Conservation (phyloP, 441 rosid genomes). For the Adansonia madagascariensis region DNA sequence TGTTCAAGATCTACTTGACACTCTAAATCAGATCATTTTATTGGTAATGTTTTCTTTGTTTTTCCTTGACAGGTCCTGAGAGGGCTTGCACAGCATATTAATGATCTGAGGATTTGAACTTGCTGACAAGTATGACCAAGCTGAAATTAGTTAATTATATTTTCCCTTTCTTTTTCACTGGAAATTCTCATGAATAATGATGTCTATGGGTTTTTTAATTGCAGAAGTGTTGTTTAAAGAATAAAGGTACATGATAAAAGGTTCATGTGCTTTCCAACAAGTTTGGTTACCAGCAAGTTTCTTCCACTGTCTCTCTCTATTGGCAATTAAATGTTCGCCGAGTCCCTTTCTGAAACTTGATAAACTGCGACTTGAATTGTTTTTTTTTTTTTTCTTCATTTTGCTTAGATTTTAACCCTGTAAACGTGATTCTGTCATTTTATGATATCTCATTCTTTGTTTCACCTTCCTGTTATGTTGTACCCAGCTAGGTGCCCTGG, state of each 20-base stretch:
- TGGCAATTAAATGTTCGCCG: slow-evolving; percentile 3
- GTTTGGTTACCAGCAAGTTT: background rate
- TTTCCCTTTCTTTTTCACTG: background rate
- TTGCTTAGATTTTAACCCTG: background rate
- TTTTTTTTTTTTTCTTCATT: background rate
- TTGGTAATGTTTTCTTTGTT: background rate
- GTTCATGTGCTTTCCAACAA: slow-evolving; percentile 4
- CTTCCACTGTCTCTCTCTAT: background rate
- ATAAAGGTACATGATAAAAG: background rate
- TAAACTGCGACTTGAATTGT: background rate
- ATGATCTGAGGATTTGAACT: slow-evolving; percentile 31
- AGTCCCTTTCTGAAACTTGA: background rate
- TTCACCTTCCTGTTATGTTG: no score
- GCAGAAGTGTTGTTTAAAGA: slow-evolving; percentile 13
- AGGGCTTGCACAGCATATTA: slow-evolving; percentile 40
- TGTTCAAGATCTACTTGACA: background rate
- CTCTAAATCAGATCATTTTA: background rate
- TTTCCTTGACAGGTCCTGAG: slow-evolving; percentile 38
- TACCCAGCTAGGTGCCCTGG: background rate
- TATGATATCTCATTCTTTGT: background rate
- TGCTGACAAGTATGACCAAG: slow-evolving; percentile 13
- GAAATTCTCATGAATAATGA: background rate
- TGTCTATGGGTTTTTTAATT: background rate
- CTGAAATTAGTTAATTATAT: background rate
- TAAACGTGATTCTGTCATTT: background rate